Evolutionary conservation across 495 filamentous ascomycete genomes (phyloP).

Genomic region (Pyronema domesticum): DNA sequence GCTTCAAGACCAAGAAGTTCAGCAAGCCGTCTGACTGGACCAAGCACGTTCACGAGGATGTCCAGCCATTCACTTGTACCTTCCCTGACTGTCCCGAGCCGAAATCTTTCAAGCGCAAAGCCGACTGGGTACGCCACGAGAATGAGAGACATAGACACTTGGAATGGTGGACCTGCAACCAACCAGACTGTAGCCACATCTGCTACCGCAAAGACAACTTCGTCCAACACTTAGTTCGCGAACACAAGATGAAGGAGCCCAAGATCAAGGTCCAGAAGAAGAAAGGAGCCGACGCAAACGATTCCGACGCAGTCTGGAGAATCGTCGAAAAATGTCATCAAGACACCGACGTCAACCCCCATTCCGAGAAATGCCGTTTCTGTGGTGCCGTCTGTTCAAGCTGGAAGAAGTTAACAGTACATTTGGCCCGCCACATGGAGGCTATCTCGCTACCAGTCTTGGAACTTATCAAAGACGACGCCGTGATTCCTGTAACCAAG

Average conservation of each 20-base stretch:
- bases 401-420: slow-evolving; percentile 90
- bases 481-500: slow-evolving; percentile 11
- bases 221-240: slow-evolving; percentile 80
- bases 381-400: slow-evolving; percentile 64
- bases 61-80: slow-evolving; percentile 90
- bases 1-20: slow-evolving; percentile 78
- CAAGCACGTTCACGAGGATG: slow-evolving; percentile 90
- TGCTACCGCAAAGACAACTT: slow-evolving; percentile 94
- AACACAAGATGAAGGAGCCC: slow-evolving; percentile 78
- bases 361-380: slow-evolving; percentile 78
- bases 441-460: slow-evolving; percentile 76
- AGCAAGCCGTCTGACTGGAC: slow-evolving; percentile 96
- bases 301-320: slow-evolving; percentile 45
- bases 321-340: slow-evolving; percentile 66
- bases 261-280: slow-evolving; percentile 34
- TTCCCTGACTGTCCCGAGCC: slow-evolving; percentile 70
- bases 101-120: slow-evolving; percentile 93
- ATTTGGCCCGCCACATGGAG: slow-evolving; percentile 95
- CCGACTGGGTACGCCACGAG: slow-evolving; percentile 93
- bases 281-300: slow-evolving; percentile 16
- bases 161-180: slow-evolving; percentile 81
- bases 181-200: slow-evolving; percentile 61
- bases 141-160: slow-evolving; percentile 83
- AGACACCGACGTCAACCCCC: slow-evolving; percentile 45
- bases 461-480: slow-evolving; percentile 41